These are phyloP conservation scores for Iris pallida DNA, from an alignment of 116 monocot genomes.

Conservation along the genomic window DNA sequence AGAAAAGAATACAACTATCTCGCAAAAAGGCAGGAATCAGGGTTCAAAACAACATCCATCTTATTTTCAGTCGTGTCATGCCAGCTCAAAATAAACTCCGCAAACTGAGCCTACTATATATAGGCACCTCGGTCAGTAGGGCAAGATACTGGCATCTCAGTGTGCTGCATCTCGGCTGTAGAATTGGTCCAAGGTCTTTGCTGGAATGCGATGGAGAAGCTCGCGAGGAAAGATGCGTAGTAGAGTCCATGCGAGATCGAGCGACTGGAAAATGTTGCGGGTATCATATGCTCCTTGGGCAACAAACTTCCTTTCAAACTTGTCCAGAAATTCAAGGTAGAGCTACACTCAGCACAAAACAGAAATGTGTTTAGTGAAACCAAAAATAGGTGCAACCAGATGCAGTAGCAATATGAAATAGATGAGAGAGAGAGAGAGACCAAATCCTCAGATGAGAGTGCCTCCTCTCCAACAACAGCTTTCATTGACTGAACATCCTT, in stretches of 20 bases:
- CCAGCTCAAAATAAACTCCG: constrained; percentile 1
- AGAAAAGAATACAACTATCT: constrained; percentile 7
- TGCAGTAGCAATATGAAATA: not conserved
- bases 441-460: constrained; percentile 98
- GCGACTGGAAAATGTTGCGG: constrained; percentile 97
- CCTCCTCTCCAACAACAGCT: constrained; percentile 99
- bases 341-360: constrained; percentile 51
- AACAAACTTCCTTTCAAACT: constrained; percentile 97
- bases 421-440: constrained; percentile 59
- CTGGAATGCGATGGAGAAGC: constrained; percentile 93
- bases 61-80: not conserved
- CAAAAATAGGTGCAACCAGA: not conserved
- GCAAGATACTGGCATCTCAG: constrained; percentile 27
- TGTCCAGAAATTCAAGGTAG: constrained; percentile 94
- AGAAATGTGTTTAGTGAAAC: not conserved
- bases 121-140: no score
- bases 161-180: constrained; percentile 74
- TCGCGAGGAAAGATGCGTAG: constrained; percentile 96
- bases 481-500: constrained; percentile 99
- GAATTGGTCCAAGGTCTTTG: constrained; percentile 85
- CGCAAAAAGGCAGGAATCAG: not conserved
- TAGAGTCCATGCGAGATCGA: constrained; percentile 97
- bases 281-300: constrained; percentile 96
- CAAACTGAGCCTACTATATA: not conserved
- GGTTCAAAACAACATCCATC: not conserved